These are phyloP conservation scores for Colletotrichum scovillei DNA, from an alignment of 2,329 filamentous ascomycete genomes.

Conservation along the genomic window DNA sequence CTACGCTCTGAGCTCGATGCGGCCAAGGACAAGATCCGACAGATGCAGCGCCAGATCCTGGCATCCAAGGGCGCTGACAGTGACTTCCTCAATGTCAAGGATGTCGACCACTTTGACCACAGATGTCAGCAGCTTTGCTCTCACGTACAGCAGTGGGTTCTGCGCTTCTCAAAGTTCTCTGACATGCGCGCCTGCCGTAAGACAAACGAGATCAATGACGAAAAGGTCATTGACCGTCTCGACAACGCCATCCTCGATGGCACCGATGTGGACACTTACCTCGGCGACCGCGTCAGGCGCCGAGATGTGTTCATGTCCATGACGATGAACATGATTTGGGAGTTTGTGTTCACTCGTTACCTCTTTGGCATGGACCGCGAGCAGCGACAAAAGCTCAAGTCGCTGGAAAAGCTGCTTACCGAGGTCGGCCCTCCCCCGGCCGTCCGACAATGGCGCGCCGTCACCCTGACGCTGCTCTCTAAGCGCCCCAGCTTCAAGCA, in stretches of 20 bases:
- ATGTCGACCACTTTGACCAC: slow-evolving; percentile 95
- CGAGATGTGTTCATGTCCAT: slow-evolving; percentile 98
- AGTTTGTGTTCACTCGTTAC: slow-evolving; percentile 97
- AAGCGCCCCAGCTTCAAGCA: slow-evolving; percentile 82
- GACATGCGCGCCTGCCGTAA: slow-evolving; percentile 89
- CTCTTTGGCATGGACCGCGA: slow-evolving; percentile 99
- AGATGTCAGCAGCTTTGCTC: slow-evolving; percentile 95
- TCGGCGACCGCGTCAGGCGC: slow-evolving; percentile 87
- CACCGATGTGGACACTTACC: slow-evolving; percentile 88
- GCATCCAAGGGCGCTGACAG: slow-evolving; percentile 69
- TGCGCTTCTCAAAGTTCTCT: slow-evolving; percentile 97
- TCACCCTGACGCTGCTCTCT: slow-evolving; percentile 89
- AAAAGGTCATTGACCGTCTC: slow-evolving; percentile 92
- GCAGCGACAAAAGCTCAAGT: slow-evolving; percentile 96
- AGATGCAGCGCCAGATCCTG: slow-evolving; percentile 65
- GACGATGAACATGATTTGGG: slow-evolving; percentile 99
- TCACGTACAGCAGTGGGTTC: slow-evolving; percentile 96
- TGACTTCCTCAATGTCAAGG: slow-evolving; percentile 81
- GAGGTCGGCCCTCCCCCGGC: slow-evolving; percentile 89
- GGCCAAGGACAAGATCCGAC: slow-evolving; percentile 72
- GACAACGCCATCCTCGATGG: slow-evolving; percentile 96
- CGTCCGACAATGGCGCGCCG: slow-evolving; percentile 97
- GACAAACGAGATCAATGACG: slow-evolving; percentile 86
- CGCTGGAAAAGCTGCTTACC: slow-evolving; percentile 88
- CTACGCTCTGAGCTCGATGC: slow-evolving; percentile 82